phyloP scores from a whole-genome alignment of 768 basidiomycete genomes.

The Kwoniella newhampshirensis region DNA sequence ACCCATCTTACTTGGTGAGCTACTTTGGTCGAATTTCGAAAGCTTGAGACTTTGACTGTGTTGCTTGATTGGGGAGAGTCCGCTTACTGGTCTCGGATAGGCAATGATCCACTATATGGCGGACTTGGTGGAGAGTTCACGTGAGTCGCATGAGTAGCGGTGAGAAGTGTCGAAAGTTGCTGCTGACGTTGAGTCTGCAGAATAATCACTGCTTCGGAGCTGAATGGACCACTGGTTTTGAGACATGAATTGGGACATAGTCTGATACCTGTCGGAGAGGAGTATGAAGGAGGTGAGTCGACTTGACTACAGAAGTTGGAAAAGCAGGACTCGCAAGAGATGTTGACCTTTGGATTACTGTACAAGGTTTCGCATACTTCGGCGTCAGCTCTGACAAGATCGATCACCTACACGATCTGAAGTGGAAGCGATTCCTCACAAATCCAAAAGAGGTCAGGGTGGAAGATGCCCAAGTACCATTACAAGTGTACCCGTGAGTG shows the following conservation, averaged over 20 bases:
- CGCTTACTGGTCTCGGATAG: too few relatives aligned
- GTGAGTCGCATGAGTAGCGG: conserved; percentile 25
- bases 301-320: not conserved
- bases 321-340: too few relatives aligned
- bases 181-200: conserved; percentile 9
- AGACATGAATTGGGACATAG: conserved; percentile 51
- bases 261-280: conserved; percentile 49
- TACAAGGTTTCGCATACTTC: conserved; percentile 41
- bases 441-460: conserved; percentile 26
- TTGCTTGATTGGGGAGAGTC: too few relatives aligned
- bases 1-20: conserved; percentile 44
- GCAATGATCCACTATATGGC: conserved; percentile 49
- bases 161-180: not conserved
- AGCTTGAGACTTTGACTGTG: not conserved
- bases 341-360: not conserved
- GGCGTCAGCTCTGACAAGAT: conserved; percentile 43
- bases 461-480: conserved; percentile 44
- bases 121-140: conserved; percentile 53
- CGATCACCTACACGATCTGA: conserved; percentile 29
- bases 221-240: conserved; percentile 51
- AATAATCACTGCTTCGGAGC: conserved; percentile 48
- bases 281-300: conserved; percentile 49
- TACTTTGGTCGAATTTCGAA: not conserved
- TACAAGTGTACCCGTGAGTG: conserved; percentile 50
- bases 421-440: conserved; percentile 39